Evolutionary conservation across 2,329 filamentous ascomycete species (phyloP), one percentile per base, ranked within the genome.

Genomic region (Aureobasidium sp.): DNA sequence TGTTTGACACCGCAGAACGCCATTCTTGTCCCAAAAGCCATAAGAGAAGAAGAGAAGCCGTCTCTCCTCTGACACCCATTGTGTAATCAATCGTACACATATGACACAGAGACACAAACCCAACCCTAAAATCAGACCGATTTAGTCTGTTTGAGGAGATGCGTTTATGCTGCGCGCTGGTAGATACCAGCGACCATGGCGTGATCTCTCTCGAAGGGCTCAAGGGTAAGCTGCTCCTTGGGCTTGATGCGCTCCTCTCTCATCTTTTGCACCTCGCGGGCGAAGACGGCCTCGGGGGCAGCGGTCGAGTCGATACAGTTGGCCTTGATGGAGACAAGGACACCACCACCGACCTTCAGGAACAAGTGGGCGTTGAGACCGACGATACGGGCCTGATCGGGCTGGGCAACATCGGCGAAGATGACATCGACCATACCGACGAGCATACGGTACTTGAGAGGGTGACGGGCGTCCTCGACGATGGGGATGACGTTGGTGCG

Each of bases 271-370:
- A 99, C 94, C 79, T 99, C 94, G 69, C 84, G 82, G 63, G 94
- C 91, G 75, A 99, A 99, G 65, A 99, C 94, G 65, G 91, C 90
- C 77, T 96, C 93, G 45, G 95, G 88, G 58, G 93, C 89, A 62
- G 93, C 93, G 55, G 94, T 99, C 71, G 85, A 89, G 82, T 99
- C 94, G 78, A 99, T 99, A 85, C 94, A 99, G 85, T 93, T 97
- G 76, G 95, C 94, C 85, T 99, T 99, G 85, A 99, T 93, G 73
- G 88, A 93, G 74, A 99, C 90, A 69, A 99, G 83, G 64, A 97
- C 87, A 79, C 93, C 94, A 74, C 94, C 94, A 68, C 90, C 91
- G 68, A 90, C 85, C 82, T 97, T 97, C 73, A 97, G 82, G 86
- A 97, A 99, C 78, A 93, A 83, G 79, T 92, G 91, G 69, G 93